Evolutionary conservation across 192 early-diverging fungal genomes (phyloP), one percentile per base, ranked within the genome.

Genomic region (Coemansia sp.): DNA sequence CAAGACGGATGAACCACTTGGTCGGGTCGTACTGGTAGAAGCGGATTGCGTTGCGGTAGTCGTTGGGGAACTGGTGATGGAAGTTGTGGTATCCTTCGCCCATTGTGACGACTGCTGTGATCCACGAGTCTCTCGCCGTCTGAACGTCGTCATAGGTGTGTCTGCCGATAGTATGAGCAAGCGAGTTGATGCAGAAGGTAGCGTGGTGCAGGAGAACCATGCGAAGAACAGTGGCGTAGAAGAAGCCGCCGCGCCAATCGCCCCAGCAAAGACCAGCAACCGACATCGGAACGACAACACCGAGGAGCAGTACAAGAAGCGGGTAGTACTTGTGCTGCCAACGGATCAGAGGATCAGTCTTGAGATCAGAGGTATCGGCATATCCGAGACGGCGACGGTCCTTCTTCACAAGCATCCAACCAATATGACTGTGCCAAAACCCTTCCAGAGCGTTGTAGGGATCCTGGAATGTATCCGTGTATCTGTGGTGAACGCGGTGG

Each of bases 61-160:
- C 91, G 61, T 87, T 84, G 50, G 91, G 91, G 81, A 92, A 93
- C 75, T 92, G 85, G 72, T 93, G 91, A 66, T 93, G 91, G 80
- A 89, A 90, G 79, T 92, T 92, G 84, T 92, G 91, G 73, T 92
- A 90, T 17, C 90, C 91, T 66, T 92, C 91, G 59, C 91, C 89
- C 59, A 90, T 57, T 14, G 91, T 92, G 56, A 89, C 84, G 14
- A 93, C 65, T 37, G 91, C 90, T 8, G 89, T 90, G 42, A 92
- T 73, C 72, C 89, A 87, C 68, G 93, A 91, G 70, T 91, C 90
- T 53, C 89, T 84, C 10, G 92, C 92, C 3, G 93, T 91, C 59
- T 88, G 82, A 41, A 86, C 83, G 70, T 94, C 91, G 73, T 95
- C 93, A 68, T 87, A 93, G 14, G 87, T 82, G 30, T 67, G 73